A percentile compares a stretch with the other conserved stretches of the same genome.
Evolutionary conservation across 495 filamentous ascomycete genomes (phyloP).

Genomic region (Penicillium bialowiezense): DNA sequence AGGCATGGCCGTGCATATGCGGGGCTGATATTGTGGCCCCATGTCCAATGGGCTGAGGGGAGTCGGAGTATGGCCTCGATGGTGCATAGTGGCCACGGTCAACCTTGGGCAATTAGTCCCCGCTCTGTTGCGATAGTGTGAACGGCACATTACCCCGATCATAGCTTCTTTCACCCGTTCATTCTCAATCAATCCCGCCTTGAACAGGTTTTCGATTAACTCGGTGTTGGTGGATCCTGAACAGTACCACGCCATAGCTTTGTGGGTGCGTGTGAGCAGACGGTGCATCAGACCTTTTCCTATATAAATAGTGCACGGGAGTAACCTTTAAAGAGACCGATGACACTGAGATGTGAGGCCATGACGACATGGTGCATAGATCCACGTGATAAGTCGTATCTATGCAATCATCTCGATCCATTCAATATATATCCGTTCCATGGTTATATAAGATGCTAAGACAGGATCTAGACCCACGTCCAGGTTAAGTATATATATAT

Average conservation of each 20-base stretch:
- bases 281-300: no score
- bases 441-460: no score
- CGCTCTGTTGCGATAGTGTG: no score
- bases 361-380: no score
- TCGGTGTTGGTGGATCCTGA: conserved; percentile 74
- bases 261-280: conserved; percentile 9
- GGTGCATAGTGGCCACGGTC: conserved; percentile 82
- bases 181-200: conserved; percentile 67
- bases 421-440: no score
- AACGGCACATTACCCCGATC: conserved; percentile 68
- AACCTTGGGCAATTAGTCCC: conserved; percentile 52
- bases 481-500: no score
- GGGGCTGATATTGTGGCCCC: conserved; percentile 90
- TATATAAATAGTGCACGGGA: no score
- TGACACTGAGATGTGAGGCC: no score
- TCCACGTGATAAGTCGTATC: no score
- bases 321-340: no score
- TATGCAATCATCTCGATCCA: no score
- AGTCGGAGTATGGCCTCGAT: conserved; percentile 80
- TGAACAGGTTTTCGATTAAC: conserved; percentile 75
- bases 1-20: conserved; percentile 90
- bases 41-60: conserved; percentile 85
- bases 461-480: no score
- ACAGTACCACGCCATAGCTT: conserved; percentile 87
- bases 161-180: conserved; percentile 74